These are phyloP conservation scores for Nemania abortiva DNA, from an alignment of 2,329 filamentous ascomycete genomes.

Conservation along the genomic window DNA sequence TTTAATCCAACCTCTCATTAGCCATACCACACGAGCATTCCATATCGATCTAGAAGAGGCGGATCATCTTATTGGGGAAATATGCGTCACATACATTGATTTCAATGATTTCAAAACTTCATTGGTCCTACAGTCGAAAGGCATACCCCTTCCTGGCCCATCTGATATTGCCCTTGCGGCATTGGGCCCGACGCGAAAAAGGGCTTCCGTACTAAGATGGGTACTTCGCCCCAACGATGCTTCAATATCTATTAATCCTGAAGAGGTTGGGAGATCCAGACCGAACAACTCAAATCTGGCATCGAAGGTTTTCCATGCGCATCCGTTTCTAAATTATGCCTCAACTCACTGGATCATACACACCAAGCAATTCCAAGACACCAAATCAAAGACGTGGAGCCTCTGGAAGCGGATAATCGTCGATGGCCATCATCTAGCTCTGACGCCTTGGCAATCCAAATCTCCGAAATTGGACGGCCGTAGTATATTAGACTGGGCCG, in stretches of 20 bases:
- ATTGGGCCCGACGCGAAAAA: background rate
- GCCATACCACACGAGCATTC: constrained; percentile 35
- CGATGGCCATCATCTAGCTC: constrained; percentile 1
- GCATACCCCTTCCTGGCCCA: constrained; percentile 21
- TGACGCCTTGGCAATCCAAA: background rate
- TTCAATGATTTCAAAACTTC: constrained; percentile 56
- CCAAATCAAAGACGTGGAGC: constrained; percentile 24
- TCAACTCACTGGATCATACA: constrained; percentile 34
- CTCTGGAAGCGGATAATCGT: constrained; percentile 15
- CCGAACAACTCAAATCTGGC: no score
- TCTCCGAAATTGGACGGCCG: no score
- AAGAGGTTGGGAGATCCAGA: no score
- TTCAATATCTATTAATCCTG: no score
- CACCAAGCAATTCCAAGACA: constrained; percentile 26
- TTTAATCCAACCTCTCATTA: constrained; percentile 22
- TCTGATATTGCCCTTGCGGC: background rate
- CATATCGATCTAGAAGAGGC: constrained; percentile 45
- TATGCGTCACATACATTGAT: constrained; percentile 56
- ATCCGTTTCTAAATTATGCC: constrained; percentile 26
- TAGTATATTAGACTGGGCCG: no score
- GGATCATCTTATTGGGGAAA: constrained; percentile 51
- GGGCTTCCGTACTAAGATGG: no score
- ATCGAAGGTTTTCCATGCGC: no score
- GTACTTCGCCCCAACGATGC: no score
- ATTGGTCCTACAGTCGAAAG: constrained; percentile 50